Percentiles rank a stretch among this genome's conserved stretches.
Conservation (phyloP, 345 rosid genomes). For the Pelargonium nanum region DNA sequence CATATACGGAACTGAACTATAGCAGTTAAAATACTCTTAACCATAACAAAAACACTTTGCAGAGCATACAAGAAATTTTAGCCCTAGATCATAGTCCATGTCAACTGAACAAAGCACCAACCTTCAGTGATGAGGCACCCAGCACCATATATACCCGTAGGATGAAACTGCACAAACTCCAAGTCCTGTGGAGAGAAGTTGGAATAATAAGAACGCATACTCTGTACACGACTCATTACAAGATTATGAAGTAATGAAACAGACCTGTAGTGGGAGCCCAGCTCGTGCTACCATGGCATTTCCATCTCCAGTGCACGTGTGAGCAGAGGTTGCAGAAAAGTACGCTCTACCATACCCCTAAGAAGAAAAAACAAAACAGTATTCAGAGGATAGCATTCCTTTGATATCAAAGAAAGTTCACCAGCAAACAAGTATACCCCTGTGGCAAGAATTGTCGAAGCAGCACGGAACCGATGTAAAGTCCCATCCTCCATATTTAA, state of each 20-base stretch:
- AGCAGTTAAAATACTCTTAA: neutral
- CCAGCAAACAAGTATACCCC: slow-evolving; percentile 43
- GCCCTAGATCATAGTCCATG: neutral
- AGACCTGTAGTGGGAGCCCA: slow-evolving; percentile 84
- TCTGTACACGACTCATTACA: slow-evolving; percentile 1
- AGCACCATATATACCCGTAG: slow-evolving; percentile 95
- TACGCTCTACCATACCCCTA: slow-evolving; percentile 96
- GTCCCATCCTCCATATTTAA: slow-evolving; percentile 97
- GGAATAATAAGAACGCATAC: slow-evolving; percentile 4
- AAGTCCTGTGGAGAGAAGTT: slow-evolving; percentile 50
- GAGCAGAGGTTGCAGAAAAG: slow-evolving; percentile 99
- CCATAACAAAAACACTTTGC: neutral
- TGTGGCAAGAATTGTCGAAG: slow-evolving; percentile 86
- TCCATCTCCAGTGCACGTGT: slow-evolving; percentile 98
- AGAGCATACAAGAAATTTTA: neutral
- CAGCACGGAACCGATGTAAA: slow-evolving; percentile 66
- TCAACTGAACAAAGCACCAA: slow-evolving; percentile 11
- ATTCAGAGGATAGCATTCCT: slow-evolving; percentile 1
- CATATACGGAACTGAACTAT: slow-evolving; percentile 1
- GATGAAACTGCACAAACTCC: slow-evolving; percentile 98
- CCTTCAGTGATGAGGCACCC: slow-evolving; percentile 99
- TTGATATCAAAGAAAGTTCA: neutral
- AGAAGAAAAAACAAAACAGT: slow-evolving; percentile 11
- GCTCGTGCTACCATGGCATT: slow-evolving; percentile 97
- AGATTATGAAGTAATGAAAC: slow-evolving; percentile 9